These are phyloP conservation scores for Xylariaceae sp. DNA, from an alignment of 2,329 filamentous ascomycete species.

Conservation along the genomic window DNA sequence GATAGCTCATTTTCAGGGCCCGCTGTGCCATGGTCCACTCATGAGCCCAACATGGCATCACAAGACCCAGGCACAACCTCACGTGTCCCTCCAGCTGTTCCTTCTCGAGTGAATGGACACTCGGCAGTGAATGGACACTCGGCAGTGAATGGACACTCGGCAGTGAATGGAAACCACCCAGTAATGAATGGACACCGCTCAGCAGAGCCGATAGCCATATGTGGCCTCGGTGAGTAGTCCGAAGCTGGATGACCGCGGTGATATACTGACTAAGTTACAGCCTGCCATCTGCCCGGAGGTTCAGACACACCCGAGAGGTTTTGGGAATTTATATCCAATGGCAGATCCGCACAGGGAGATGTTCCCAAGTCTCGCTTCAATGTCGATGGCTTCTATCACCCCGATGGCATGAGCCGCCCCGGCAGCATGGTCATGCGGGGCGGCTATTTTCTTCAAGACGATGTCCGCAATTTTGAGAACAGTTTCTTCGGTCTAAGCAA, in stretches of 20 bases:
- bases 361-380: slow-evolving; percentile 4
- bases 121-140: too few species aligned
- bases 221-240: not conserved
- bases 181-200: too few species aligned
- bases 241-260: not conserved
- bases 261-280: not conserved
- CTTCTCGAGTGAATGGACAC: too few species aligned
- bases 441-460: slow-evolving; percentile 2
- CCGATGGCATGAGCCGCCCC: not conserved
- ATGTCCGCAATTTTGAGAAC: slow-evolving; percentile 9
- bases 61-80: too few species aligned
- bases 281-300: slow-evolving; percentile 4
- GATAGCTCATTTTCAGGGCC: too few species aligned
- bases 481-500: slow-evolving; percentile 31
- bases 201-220: slow-evolving; percentile 1
- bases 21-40: too few species aligned
- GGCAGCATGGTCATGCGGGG: not conserved
- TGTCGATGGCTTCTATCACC: slow-evolving; percentile 5
- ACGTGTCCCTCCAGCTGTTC: too few species aligned
- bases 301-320: slow-evolving; percentile 1
- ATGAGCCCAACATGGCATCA: too few species aligned
- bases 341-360: not conserved
- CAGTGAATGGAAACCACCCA: too few species aligned
- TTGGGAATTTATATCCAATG: slow-evolving; percentile 3
- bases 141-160: too few species aligned